Evolutionary conservation across 1,284 basidiomycete genomes (phyloP).

Genomic region (Ustilago lituana): DNA sequence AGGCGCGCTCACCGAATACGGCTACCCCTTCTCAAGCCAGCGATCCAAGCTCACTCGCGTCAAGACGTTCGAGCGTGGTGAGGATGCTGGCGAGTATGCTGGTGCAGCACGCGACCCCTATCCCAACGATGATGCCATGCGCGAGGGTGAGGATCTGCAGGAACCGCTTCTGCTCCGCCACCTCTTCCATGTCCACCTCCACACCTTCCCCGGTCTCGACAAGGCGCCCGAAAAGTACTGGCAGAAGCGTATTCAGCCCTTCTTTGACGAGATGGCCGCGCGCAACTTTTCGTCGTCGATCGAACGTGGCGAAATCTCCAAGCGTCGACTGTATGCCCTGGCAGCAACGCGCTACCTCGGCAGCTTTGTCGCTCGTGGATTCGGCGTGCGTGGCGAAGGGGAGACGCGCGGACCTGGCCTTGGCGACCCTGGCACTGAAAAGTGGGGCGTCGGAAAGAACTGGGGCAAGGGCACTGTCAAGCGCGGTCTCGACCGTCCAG

Average conservation of each 20-base stretch:
- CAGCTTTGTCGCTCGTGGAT: slow-evolving; percentile 60
- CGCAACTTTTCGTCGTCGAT: slow-evolving; percentile 58
- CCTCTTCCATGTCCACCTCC: slow-evolving; percentile 63
- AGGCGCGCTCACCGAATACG: slow-evolving; percentile 60
- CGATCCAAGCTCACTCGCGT: slow-evolving; percentile 50
- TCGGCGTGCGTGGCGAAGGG: slow-evolving; percentile 62
- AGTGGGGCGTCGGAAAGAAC: slow-evolving; percentile 65
- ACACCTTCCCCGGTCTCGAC: slow-evolving; percentile 58
- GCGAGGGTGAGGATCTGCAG: slow-evolving; percentile 49
- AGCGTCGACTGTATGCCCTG: slow-evolving; percentile 57
- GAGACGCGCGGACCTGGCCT: slow-evolving; percentile 63
- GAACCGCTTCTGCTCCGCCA: slow-evolving; percentile 64
- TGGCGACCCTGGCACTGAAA: slow-evolving; percentile 59
- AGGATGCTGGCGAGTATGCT: slow-evolving; percentile 46
- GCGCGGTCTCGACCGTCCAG: slow-evolving; percentile 63
- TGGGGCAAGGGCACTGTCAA: slow-evolving; percentile 67
- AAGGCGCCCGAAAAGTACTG: slow-evolving; percentile 61
- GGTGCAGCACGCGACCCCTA: slow-evolving; percentile 56
- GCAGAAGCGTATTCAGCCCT: slow-evolving; percentile 62
- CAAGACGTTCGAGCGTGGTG: slow-evolving; percentile 50
- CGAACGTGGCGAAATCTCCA: slow-evolving; percentile 59
- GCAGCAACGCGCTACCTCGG: slow-evolving; percentile 61
- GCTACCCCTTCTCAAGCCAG: slow-evolving; percentile 59
- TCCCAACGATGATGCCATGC: slow-evolving; percentile 52
- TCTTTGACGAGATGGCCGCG: slow-evolving; percentile 61